Evolutionary conservation across 2,329 filamentous ascomycete genomes (phyloP).

Genomic region (Verticillium dahliae): DNA sequence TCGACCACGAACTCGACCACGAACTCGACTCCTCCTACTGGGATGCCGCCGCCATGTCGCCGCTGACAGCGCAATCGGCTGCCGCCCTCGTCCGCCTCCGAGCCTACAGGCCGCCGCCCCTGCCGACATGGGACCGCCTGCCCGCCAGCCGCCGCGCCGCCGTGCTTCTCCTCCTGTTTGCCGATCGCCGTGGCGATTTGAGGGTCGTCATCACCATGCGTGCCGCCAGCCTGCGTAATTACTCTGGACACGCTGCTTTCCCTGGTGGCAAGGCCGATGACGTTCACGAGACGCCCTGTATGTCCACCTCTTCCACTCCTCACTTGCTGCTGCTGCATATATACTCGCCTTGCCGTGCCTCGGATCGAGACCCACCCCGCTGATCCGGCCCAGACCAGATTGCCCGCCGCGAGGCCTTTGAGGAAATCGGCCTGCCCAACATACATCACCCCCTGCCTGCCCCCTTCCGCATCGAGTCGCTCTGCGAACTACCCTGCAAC

Average conservation of each 20-base stretch:
- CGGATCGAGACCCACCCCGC: background rate
- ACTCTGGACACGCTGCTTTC: constrained; percentile 81
- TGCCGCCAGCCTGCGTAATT: constrained; percentile 55
- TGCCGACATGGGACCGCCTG: constrained; percentile 55
- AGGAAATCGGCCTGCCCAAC: constrained; percentile 85
- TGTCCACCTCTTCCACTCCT: background rate
- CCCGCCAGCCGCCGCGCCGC: constrained; percentile 68
- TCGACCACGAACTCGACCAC: constrained; percentile 26
- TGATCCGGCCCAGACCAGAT: constrained; percentile 58
- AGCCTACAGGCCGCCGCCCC: constrained; percentile 53
- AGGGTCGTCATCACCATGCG: constrained; percentile 65
- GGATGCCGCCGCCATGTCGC: constrained; percentile 51
- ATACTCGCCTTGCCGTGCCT: background rate
- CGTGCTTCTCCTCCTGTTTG: constrained; percentile 82
- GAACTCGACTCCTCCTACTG: constrained; percentile 42
- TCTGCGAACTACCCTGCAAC: constrained; percentile 75
- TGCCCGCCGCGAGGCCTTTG: constrained; percentile 80
- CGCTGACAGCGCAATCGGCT: constrained; percentile 45
- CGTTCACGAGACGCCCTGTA: constrained; percentile 53
- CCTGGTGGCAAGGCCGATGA: constrained; percentile 69
- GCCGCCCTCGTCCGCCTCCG: constrained; percentile 55
- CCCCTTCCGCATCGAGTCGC: constrained; percentile 79
- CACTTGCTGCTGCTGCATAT: background rate
- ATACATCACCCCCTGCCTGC: constrained; percentile 61
- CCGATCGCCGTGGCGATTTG: constrained; percentile 74